Base-by-base conservation (phyloP, 1,284 basidiomycete genomes). In the Schizopora paradoxa region DNA sequence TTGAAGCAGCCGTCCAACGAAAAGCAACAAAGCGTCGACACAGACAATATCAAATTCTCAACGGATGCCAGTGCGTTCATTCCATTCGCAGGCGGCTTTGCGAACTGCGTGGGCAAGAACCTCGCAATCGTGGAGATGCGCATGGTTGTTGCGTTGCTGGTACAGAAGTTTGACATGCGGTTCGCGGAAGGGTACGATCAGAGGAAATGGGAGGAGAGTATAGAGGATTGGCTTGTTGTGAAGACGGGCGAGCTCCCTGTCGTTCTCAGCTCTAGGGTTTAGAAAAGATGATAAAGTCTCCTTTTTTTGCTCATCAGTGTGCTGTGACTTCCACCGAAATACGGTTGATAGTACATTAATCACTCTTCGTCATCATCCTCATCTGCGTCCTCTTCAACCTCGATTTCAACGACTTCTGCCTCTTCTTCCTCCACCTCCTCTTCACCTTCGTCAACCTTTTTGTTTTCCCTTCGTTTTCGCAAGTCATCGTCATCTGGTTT, bases 41-140 rank as follows among this genome's bases (percentile, higher is more conserved):
- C n/a, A n/a, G n/a, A n/a, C n/a, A n/a, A n/a, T n/a, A n/a, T n/a
- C n/a, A 33, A 23, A 10, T 18, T 47, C 6, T 19, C 16, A 11
- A 47, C 45, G 23, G 34, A 37, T 73, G 76, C 39, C 66, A 70
- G 27, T 66, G 70, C 25, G 61, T 65, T 35, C 50, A 57, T 65
- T 37, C 63, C 66, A 0, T 66, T 63, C 44, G 65, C 61, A 13
- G 47, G 48, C 36, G 64, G 65, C 0, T 63, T 63, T 8, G 59
- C 60, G 23, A 66, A 60, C 37, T 67, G 66, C 45, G 62, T 47
- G 1, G 65, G 65, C 6, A 68, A 61, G 37, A 48, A 51, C 16
- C 48, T 67, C 22, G 66, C 66, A 2, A 50, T 57, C 25, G 43
- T 60, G 11, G 66, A 68, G 44, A 29, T 67, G 43, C 57, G 57